Evolutionary conservation across 2,329 filamentous ascomycete species (phyloP).

Genomic region (Madurella mycetomatis): DNA sequence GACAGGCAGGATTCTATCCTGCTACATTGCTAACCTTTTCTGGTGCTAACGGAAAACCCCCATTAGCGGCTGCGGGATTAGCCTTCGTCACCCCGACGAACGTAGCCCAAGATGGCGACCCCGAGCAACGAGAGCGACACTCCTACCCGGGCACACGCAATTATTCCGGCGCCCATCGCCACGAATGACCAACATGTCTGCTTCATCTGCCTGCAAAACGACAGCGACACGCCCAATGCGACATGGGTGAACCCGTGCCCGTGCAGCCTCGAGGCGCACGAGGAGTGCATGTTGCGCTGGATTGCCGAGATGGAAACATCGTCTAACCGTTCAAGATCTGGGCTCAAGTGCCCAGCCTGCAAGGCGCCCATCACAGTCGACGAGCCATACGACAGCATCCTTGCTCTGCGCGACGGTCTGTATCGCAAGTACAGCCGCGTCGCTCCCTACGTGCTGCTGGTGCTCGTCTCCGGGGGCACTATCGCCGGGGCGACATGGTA

Average conservation of each 20-base stretch:
- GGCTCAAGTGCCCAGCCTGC: slow-evolving; percentile 83
- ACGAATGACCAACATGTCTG: slow-evolving; percentile 35
- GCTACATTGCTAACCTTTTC: too few species aligned
- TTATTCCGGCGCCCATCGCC: slow-evolving; percentile 14
- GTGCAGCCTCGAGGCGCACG: slow-evolving; percentile 86
- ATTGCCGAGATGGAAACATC: slow-evolving; percentile 79
- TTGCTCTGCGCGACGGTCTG: slow-evolving; percentile 60
- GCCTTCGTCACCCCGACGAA: background rate
- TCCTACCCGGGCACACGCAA: slow-evolving; percentile 4
- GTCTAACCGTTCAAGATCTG: slow-evolving; percentile 46
- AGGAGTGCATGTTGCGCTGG: slow-evolving; percentile 86
- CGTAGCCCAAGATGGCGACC: slow-evolving; percentile 7
- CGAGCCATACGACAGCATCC: slow-evolving; percentile 67
- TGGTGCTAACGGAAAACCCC: background rate
- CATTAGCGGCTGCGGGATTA: background rate
- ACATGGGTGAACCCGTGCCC: slow-evolving; percentile 85
- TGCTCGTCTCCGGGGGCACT: slow-evolving; percentile 50
- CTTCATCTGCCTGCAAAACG: slow-evolving; percentile 60
- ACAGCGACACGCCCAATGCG: slow-evolving; percentile 44
- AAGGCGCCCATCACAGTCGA: slow-evolving; percentile 74
- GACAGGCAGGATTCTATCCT: too few species aligned
- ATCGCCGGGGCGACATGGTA: slow-evolving; percentile 51
- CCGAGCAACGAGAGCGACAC: background rate
- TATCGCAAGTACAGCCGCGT: slow-evolving; percentile 51
- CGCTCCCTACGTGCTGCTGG: slow-evolving; percentile 61